Conservation (phyloP, 805 yeast genomes). For the Wickerhamiella occidentalis region DNA sequence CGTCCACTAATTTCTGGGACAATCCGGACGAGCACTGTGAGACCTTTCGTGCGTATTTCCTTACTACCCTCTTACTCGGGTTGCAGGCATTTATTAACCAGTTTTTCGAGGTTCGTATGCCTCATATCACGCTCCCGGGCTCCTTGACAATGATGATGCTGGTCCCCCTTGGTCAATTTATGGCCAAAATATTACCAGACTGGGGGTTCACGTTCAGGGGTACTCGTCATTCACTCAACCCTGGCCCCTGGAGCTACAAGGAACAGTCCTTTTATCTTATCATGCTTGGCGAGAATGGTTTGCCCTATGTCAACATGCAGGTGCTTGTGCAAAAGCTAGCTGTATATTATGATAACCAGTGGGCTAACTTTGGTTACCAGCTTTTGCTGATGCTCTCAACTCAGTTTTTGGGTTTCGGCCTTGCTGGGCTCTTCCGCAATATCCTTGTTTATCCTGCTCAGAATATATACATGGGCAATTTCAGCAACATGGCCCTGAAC, state of each 20-base stretch:
- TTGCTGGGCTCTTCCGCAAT: slow-evolving; percentile 44
- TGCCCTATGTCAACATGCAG: slow-evolving; percentile 17
- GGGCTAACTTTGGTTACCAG: slow-evolving; percentile 36
- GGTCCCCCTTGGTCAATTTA: slow-evolving; percentile 43
- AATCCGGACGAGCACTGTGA: slow-evolving; percentile 35
- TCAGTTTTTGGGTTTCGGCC: slow-evolving; percentile 42
- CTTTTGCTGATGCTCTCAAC: slow-evolving; percentile 36
- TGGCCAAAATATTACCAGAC: slow-evolving; percentile 36
- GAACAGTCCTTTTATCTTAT: slow-evolving; percentile 30
- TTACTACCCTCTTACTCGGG: slow-evolving; percentile 39
- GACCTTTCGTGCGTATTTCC: slow-evolving; percentile 39
- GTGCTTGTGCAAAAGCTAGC: slow-evolving; percentile 25
- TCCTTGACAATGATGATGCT: slow-evolving; percentile 47
- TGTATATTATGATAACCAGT: slow-evolving; percentile 23
- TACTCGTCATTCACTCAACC: slow-evolving; percentile 35
- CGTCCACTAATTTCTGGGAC: slow-evolving; percentile 42
- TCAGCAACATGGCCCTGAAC: slow-evolving; percentile 48
- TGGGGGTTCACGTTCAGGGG: slow-evolving; percentile 34
- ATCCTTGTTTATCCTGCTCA: slow-evolving; percentile 36
- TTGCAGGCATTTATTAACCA: slow-evolving; percentile 45
- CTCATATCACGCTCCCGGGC: slow-evolving; percentile 38
- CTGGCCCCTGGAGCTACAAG: slow-evolving; percentile 49
- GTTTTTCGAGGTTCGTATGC: slow-evolving; percentile 45
- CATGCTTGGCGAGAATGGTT: slow-evolving; percentile 13
- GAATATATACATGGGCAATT: slow-evolving; percentile 36